phyloP scores from a whole-genome alignment of 2,329 filamentous ascomycete species.

The Alternaria arborescens region DNA sequence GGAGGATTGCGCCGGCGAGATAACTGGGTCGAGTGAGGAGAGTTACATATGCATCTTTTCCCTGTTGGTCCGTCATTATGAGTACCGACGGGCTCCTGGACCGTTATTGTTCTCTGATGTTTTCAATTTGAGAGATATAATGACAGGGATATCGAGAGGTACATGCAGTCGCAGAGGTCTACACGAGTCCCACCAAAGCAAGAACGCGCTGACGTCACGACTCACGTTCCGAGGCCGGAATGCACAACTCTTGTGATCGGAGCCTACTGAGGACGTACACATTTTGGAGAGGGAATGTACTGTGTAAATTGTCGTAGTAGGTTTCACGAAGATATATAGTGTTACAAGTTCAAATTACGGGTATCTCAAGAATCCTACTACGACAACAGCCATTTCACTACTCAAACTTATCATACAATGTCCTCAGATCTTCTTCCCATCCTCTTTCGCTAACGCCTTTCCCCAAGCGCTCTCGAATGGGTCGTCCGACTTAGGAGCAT shows the following conservation, averaged over 20 bases:
- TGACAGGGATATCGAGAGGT: not conserved
- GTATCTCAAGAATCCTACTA: slow-evolving; percentile 25
- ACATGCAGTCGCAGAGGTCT: not conserved
- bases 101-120: not conserved
- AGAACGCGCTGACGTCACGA: slow-evolving; percentile 33
- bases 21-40: slow-evolving; percentile 62
- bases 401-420: slow-evolving; percentile 10
- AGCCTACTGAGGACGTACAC: not conserved
- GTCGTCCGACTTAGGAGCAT: slow-evolving; percentile 52
- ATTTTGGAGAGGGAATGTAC: not conserved
- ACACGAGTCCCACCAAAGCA: slow-evolving; percentile 6
- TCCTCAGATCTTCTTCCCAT: slow-evolving; percentile 37
- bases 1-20: slow-evolving; percentile 61
- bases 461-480: slow-evolving; percentile 76
- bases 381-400: not conserved
- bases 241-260: not conserved
- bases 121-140: not conserved
- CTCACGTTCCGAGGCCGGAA: slow-evolving; percentile 21
- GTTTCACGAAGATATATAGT: not conserved
- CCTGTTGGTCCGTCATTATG: slow-evolving; percentile 19
- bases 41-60: slow-evolving; percentile 57
- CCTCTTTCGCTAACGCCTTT: slow-evolving; percentile 64
- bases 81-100: not conserved
- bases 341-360: slow-evolving; percentile 25
- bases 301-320: not conserved